These are phyloP conservation scores for Acrocalymma vagum DNA, from an alignment of 2,329 filamentous ascomycete genomes.

Conservation along the genomic window DNA sequence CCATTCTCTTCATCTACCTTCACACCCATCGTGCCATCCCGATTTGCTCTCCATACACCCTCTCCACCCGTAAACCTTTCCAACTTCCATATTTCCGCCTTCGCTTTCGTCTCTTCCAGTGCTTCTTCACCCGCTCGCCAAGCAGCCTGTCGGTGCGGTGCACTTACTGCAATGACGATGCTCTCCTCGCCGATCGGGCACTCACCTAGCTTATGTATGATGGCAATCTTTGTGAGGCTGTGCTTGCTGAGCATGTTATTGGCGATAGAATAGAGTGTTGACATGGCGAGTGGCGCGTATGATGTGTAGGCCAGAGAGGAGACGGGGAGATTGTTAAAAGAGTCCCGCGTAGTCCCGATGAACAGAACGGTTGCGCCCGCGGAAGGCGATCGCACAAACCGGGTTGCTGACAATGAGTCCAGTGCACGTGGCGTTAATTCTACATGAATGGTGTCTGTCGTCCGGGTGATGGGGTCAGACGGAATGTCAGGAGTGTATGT, in stretches of 20 bases:
- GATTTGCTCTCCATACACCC: conserved; percentile 86
- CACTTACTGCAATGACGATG: conserved; percentile 86
- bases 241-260: conserved; percentile 67
- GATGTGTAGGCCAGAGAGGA: conserved; percentile 78
- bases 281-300: conserved; percentile 75
- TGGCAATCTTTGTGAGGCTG: conserved; percentile 74
- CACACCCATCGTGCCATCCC: conserved; percentile 72
- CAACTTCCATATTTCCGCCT: conserved; percentile 93
- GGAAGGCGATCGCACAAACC: conserved; percentile 68
- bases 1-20: conserved; percentile 46
- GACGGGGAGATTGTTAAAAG: conserved; percentile 75
- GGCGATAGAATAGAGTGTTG: conserved; percentile 73
- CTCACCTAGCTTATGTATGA: conserved; percentile 83
- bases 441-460: conserved; percentile 65
- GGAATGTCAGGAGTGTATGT: conserved; percentile 38
- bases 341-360: conserved; percentile 77
- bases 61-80: conserved; percentile 85
- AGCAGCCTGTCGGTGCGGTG: conserved; percentile 82
- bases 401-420: conserved; percentile 65
- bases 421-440: conserved; percentile 72
- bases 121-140: conserved; percentile 92
- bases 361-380: conserved; percentile 44
- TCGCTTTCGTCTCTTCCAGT: conserved; percentile 83
- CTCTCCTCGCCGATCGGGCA: conserved; percentile 94
- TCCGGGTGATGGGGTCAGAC: conserved; percentile 32